Evolutionary conservation across 169 alveolate genomes (phyloP).

Genomic region (Eimeria acervulina): DNA sequence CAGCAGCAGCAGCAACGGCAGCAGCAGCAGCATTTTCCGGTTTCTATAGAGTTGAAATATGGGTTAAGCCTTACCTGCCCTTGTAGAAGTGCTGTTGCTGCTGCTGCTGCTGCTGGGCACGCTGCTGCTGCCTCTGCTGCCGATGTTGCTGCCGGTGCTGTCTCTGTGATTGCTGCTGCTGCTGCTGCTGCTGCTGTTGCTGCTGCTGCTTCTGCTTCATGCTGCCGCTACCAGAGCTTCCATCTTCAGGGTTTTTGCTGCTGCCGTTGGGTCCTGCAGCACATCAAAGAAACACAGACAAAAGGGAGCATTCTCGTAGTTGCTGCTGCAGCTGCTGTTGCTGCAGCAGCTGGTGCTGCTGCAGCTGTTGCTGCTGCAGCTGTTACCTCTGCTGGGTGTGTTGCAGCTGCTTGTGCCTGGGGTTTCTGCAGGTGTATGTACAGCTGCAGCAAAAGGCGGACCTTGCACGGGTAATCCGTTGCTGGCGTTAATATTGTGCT

Average conservation of each 20-base stretch:
- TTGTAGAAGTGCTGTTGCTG: constrained; percentile 59
- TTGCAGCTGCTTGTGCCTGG: background rate
- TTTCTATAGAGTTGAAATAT: background rate
- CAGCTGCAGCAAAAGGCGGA: constrained; percentile 4
- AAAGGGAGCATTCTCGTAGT: background rate
- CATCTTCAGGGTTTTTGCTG: background rate
- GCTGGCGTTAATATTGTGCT: background rate
- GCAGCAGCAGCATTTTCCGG: background rate
- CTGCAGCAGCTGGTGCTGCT: background rate
- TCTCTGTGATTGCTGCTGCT: background rate
- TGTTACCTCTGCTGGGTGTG: constrained; percentile 2
- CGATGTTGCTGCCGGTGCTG: constrained; percentile 36
- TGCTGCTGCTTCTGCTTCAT: constrained; percentile 34
- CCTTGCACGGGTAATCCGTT: constrained; percentile 18
- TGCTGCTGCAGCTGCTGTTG: background rate
- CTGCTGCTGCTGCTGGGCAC: constrained; percentile 19
- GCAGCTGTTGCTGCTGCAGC: constrained; percentile 10
- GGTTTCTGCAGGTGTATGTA: background rate
- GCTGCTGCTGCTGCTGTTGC: constrained; percentile 54
- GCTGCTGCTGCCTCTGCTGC: constrained; percentile 19
- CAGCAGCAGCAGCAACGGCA: background rate
- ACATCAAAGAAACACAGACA: background rate
- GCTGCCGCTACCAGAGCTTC: constrained; percentile 10
- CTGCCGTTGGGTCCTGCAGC: constrained; percentile 42
- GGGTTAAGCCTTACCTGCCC: constrained; percentile 39